Evolutionary conservation across 148 eudicot genomes (phyloP), one percentile per base, ranked within the genome.

Genomic region (Persicaria maculosa): DNA sequence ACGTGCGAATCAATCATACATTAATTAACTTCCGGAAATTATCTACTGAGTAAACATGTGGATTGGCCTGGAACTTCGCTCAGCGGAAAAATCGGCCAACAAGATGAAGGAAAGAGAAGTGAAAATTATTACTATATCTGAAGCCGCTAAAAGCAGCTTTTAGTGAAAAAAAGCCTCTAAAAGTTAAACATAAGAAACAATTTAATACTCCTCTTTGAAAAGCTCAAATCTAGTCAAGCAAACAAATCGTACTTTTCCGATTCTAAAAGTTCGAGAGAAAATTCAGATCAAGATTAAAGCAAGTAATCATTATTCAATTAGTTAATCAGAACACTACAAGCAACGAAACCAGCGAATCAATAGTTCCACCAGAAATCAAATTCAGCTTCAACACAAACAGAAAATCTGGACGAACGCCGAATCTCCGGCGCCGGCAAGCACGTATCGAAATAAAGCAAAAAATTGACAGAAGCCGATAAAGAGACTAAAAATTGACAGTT

Each of bases 11-110:
- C 47, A 40, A 65, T 65, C 46, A 9, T 31, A 31, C 47, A 36
- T 65, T 65, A 65, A 65, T 65, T 65, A 36, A 19, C 9, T 9
- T 14, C 6, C 15, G n/a, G 19, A 65, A 65, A 4, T 15, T 40
- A 4, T 65, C 40, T 9, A 4, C 4, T 40, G 2, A 65, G 70
- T 6, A 57, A 57, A 17, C 45, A 65, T 43, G 45, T 14, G 19
- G 43, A 65, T 2, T 65, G 6, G 68, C 68, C 68, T 62, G 68
- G 65, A 20, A 9, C 31, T 58, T 58, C 65, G 65, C 22, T 20
- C 36, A 58, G 44, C 68, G 68, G 68, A 65, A 4, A 65, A 36
- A 36, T 65, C 70, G 70, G 70, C 46, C 10, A 65, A 65, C 43
- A 31, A 31, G 40, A 5, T 14, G 36, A 5, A 31, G 44, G 68